Conservation (phyloP, 148 eudicot genomes). For the Rhododendron vialii region DNA sequence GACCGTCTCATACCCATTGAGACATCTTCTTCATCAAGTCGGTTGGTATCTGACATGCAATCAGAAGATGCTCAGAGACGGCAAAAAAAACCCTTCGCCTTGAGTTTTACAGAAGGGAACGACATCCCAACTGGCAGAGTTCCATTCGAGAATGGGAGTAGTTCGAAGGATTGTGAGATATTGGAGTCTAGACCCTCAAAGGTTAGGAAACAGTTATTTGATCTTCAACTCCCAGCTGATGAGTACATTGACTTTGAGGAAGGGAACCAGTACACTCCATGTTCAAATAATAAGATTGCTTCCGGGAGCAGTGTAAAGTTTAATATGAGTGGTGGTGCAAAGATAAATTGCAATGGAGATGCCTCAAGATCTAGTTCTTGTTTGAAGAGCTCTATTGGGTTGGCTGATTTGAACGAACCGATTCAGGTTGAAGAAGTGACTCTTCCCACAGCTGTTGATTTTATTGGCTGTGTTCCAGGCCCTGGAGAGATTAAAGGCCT, state of each 20-base stretch:
- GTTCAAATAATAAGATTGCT: conserved; percentile 18
- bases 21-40: conserved; percentile 72
- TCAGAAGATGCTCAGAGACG: conserved; percentile 46
- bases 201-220: conserved; percentile 60
- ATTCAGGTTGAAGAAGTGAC: conserved; percentile 44
- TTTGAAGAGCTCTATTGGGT: conserved; percentile 34
- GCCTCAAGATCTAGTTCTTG: conserved; percentile 25
- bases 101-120: conserved; percentile 37
- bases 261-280: conserved; percentile 28
- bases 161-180: conserved; percentile 50
- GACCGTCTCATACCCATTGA: conserved; percentile 40
- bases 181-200: conserved; percentile 74
- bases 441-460: conserved; percentile 29
- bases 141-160: conserved; percentile 31
- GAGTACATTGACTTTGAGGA: conserved; percentile 65
- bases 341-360: conserved; percentile 26
- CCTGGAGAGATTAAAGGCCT: conserved; percentile 23
- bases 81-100: conserved; percentile 23
- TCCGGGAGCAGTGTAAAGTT: conserved; percentile 25
- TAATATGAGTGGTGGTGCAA: conserved; percentile 18
- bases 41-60: conserved; percentile 46
- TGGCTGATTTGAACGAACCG: conserved; percentile 85
- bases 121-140: conserved; percentile 22
- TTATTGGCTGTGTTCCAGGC: conserved; percentile 21
- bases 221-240: conserved; percentile 77